Percentiles rank a stretch among this genome's conserved stretches.
These are phyloP conservation scores for Rutstroemia sp. DNA, from an alignment of 2,329 filamentous ascomycete species.

Conservation along the genomic window DNA sequence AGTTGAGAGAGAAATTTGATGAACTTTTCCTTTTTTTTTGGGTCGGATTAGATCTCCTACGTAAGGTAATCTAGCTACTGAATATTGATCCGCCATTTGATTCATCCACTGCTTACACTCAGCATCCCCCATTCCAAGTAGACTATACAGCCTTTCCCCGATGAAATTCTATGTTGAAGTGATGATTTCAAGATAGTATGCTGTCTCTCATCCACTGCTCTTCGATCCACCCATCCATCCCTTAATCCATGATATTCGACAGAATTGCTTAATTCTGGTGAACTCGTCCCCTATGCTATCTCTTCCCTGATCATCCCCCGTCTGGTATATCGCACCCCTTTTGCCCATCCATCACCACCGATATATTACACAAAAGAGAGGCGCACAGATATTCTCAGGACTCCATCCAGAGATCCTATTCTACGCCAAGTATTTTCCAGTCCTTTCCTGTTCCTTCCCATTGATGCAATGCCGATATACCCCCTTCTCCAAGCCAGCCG, in stretches of 20 bases:
- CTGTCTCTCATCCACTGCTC: background rate
- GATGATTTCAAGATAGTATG: background rate
- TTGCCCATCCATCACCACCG: background rate
- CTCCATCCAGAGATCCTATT: constrained; percentile 2
- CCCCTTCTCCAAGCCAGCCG: constrained; percentile 1
- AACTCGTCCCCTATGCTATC: background rate
- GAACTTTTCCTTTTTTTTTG: background rate
- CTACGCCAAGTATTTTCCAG: constrained; percentile 1
- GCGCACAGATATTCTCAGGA: background rate
- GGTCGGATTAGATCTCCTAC: background rate
- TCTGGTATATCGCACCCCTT: background rate
- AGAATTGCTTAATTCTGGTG: background rate
- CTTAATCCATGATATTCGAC: background rate
- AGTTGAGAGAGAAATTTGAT: background rate
- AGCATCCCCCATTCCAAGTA: background rate
- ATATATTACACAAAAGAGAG: constrained; percentile 6
- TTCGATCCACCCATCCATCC: background rate
- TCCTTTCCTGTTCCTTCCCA: background rate
- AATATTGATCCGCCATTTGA: background rate
- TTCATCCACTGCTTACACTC: background rate
- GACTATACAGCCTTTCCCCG: background rate
- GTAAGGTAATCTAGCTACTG: background rate
- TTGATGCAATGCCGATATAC: background rate
- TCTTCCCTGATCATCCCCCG: background rate
- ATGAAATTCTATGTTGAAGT: background rate